These are phyloP conservation scores for Globisporangium paroecandrum DNA, from an alignment of 352 stramenopile genomes.

Conservation along the genomic window DNA sequence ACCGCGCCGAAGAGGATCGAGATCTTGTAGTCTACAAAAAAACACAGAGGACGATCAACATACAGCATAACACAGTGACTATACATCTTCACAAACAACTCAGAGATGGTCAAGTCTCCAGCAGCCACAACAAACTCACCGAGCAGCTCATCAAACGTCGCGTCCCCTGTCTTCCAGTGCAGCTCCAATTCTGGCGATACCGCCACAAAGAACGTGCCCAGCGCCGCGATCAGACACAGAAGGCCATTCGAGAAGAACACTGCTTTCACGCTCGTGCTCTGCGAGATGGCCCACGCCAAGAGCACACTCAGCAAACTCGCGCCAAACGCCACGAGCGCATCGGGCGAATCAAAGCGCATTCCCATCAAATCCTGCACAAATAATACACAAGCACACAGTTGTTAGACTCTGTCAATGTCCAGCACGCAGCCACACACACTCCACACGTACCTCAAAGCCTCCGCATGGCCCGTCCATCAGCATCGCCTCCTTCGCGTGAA, in stretches of 20 bases:
- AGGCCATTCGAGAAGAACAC: conserved; percentile 76
- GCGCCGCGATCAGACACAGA: conserved; percentile 46
- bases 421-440: background rate
- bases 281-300: conserved; percentile 36
- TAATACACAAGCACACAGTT: conserved; percentile 3
- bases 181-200: conserved; percentile 54
- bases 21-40: conserved; percentile 76
- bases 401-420: background rate
- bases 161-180: conserved; percentile 61
- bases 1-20: conserved; percentile 59
- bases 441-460: conserved; percentile 49
- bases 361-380: conserved; percentile 38
- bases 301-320: conserved; percentile 31
- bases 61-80: background rate
- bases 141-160: conserved; percentile 57
- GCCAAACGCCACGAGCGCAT: conserved; percentile 44
- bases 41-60: background rate
- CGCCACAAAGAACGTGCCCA: conserved; percentile 60
- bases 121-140: conserved; percentile 32
- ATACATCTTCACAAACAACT: too few species aligned
- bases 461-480: conserved; percentile 41
- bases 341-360: conserved; percentile 52
- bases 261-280: conserved; percentile 36
- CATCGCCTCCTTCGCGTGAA: conserved; percentile 61
- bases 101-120: background rate